phyloP scores from a whole-genome alignment of 805 yeast genomes.

The Candida mattraensis region DNA sequence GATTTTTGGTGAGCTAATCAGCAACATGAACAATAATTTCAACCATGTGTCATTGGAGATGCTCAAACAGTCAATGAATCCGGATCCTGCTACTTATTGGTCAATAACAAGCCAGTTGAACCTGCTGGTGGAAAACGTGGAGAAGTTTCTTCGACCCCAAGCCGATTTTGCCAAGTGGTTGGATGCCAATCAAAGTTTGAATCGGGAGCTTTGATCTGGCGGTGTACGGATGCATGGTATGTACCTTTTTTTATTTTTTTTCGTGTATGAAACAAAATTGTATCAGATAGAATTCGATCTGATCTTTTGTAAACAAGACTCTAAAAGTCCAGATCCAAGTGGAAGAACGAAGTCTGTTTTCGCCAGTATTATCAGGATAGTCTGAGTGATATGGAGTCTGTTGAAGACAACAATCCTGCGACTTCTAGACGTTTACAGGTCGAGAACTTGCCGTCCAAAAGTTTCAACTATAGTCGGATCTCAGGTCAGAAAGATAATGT shows the following conservation, averaged over 20 bases:
- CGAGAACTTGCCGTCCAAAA: too few relatives aligned
- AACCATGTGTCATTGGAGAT: slow-evolving; percentile 23
- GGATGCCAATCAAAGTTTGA: slow-evolving; percentile 18
- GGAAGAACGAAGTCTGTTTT: too few relatives aligned
- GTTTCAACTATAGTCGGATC: too few relatives aligned
- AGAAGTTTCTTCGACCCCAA: slow-evolving; percentile 32
- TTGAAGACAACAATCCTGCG: too few relatives aligned
- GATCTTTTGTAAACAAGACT: slow-evolving; percentile 2
- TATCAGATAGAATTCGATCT: not conserved
- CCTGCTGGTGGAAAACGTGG: slow-evolving; percentile 32
- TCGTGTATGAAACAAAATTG: not conserved
- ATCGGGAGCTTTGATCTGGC: slow-evolving; percentile 3
- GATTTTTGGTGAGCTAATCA: slow-evolving; percentile 33
- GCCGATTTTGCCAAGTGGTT: slow-evolving; percentile 31
- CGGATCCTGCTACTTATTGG: slow-evolving; percentile 11
- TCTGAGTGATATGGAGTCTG: too few relatives aligned
- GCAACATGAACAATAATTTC: slow-evolving; percentile 32
- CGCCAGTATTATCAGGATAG: too few relatives aligned
- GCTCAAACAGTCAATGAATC: slow-evolving; percentile 11
- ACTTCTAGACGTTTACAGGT: too few relatives aligned
- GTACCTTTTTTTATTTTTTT: not conserved
- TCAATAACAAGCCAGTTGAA: slow-evolving; percentile 35
- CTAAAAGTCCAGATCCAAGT: too few relatives aligned
- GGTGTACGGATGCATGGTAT: not conserved
- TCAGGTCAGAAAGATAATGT: too few relatives aligned